Evolutionary conservation across 768 basidiomycete species (phyloP).

Genomic region (Lentinula lateritia): DNA sequence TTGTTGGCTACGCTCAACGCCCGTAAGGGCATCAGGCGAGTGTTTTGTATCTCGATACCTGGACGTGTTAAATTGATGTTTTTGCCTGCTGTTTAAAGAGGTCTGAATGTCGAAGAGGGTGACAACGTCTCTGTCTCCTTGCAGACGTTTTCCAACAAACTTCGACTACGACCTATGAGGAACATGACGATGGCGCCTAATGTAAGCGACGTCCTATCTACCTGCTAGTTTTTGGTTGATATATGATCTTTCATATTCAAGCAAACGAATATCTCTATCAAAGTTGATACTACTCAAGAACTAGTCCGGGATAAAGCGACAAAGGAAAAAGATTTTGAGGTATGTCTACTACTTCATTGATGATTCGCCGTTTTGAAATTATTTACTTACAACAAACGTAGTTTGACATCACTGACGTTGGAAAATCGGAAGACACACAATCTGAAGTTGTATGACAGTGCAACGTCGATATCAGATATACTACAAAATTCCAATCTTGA

Average conservation of each 20-base stretch:
- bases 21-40: conserved; percentile 16
- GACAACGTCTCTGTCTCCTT: conserved; percentile 44
- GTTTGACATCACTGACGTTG: conserved; percentile 5
- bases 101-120: conserved; percentile 33
- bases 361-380: background rate
- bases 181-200: conserved; percentile 22
- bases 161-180: conserved; percentile 7
- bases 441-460: background rate
- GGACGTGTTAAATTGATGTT: background rate
- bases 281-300: conserved; percentile 59
- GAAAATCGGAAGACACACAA: background rate
- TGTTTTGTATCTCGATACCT: background rate
- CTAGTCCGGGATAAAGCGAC: conserved; percentile 28
- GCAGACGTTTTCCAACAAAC: conserved; percentile 34
- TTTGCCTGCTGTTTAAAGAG: conserved; percentile 29
- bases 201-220: conserved; percentile 13
- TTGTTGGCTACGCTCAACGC: conserved; percentile 51
- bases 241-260: conserved; percentile 10
- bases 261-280: conserved; percentile 55
- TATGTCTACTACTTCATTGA: background rate
- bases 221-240: background rate
- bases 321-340: conserved; percentile 1
- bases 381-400: background rate
- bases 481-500: too few relatives aligned
- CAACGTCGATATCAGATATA: too few relatives aligned